Percentiles rank a stretch among this genome's conserved stretches.
Evolutionary conservation across 169 alveolate species (phyloP).

Genomic region (Plasmodium fragile): DNA sequence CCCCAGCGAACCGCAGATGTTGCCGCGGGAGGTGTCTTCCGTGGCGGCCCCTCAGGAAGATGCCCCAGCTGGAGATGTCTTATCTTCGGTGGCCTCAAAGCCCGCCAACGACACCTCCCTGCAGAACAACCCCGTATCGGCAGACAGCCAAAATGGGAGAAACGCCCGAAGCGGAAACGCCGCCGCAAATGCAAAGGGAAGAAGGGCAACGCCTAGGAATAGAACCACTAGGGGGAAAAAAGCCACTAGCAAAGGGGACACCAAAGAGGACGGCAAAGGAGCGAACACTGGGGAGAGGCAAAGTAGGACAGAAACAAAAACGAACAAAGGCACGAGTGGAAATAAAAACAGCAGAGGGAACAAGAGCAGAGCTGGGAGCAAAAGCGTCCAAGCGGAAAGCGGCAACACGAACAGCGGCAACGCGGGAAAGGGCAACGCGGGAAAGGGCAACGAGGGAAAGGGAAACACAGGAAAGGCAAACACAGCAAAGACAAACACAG

Average conservation of each 20-base stretch:
- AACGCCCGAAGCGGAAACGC: neutral
- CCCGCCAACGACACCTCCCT: neutral
- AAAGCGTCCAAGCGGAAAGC: neutral
- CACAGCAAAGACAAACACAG: too few relatives aligned
- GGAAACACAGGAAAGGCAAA: too few relatives aligned
- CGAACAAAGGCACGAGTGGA: neutral
- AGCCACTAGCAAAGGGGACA: neutral
- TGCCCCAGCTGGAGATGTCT: neutral
- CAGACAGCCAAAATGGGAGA: neutral
- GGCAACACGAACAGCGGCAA: neutral
- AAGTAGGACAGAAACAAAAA: neutral
- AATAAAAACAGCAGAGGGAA: neutral
- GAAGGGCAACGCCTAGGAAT: neutral
- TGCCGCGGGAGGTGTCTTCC: neutral
- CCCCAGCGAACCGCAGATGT: neutral
- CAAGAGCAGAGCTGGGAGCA: neutral
- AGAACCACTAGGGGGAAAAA: neutral
- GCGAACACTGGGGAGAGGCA: neutral
- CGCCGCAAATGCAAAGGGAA: neutral
- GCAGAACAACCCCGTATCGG: neutral
- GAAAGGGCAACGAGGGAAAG: too few relatives aligned
- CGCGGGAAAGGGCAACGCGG: too few relatives aligned
- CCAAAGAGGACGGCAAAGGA: neutral
- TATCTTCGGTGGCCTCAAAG: neutral
- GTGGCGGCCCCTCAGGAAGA: neutral